These are phyloP conservation scores for Plicaturopsis crispa DNA, from an alignment of 768 basidiomycete genomes.

Conservation along the genomic window DNA sequence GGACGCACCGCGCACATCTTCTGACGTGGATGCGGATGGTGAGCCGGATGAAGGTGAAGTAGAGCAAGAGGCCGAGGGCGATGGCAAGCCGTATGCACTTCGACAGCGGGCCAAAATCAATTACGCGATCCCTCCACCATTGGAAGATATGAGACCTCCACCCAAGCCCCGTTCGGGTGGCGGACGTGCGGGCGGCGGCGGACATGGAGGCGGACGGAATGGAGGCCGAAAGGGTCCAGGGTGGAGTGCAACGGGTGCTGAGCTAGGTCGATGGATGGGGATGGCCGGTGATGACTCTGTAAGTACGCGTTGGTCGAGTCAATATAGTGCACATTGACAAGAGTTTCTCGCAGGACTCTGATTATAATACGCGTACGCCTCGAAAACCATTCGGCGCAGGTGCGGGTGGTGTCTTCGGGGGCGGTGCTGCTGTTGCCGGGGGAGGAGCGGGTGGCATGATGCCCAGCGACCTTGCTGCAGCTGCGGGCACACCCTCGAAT, in stretches of 20 bases:
- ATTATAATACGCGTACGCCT: constrained; percentile 58
- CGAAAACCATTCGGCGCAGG: constrained; percentile 53
- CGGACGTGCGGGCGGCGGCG: constrained; percentile 12
- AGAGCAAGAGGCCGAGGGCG: constrained; percentile 35
- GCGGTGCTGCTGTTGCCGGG: constrained; percentile 36
- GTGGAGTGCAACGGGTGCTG: constrained; percentile 76
- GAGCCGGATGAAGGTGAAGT: constrained; percentile 32
- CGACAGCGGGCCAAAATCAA: constrained; percentile 63
- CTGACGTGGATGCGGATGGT: constrained; percentile 30
- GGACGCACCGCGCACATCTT: constrained; percentile 36
- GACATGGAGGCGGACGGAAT: constrained; percentile 26
- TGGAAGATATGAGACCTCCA: constrained; percentile 54
- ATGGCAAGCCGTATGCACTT: constrained; percentile 57
- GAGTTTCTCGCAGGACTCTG: constrained; percentile 52
- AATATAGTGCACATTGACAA: constrained; percentile 1
- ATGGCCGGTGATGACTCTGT: constrained; percentile 69
- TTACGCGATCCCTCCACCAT: constrained; percentile 74
- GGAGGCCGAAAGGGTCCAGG: constrained; percentile 45
- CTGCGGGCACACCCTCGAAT: constrained; percentile 78
- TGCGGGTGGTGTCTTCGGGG: constrained; percentile 47
- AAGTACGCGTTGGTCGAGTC: constrained; percentile 13
- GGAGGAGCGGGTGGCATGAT: constrained; percentile 50
- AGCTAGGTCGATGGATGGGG: constrained; percentile 73
- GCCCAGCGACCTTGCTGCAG: constrained; percentile 52
- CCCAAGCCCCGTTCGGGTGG: constrained; percentile 22